These are phyloP conservation scores for Glycine tomentella DNA, from an alignment of 306 rosid genomes.

Conservation along the genomic window DNA sequence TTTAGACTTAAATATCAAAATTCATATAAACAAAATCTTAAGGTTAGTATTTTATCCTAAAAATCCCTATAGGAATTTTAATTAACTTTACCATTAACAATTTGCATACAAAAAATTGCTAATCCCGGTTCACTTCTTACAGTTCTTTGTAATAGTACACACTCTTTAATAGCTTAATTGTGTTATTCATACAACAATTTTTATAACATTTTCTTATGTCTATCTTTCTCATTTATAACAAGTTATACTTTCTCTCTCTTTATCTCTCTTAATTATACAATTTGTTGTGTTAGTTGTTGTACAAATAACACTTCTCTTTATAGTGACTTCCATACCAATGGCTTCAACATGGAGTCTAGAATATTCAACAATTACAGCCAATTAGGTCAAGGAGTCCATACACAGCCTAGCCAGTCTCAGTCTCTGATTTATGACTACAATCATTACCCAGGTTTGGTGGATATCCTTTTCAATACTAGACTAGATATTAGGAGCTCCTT, in stretches of 20 bases:
- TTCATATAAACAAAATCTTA: neutral
- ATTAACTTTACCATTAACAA: neutral
- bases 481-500: conserved; percentile 22
- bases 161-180: neutral
- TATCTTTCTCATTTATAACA: neutral
- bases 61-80: neutral
- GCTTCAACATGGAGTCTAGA: conserved; percentile 50
- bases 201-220: too few relatives aligned
- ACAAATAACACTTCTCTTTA: too few relatives aligned
- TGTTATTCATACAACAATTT: neutral
- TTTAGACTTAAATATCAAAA: neutral
- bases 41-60: neutral
- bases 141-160: too few relatives aligned
- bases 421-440: conserved; percentile 40
- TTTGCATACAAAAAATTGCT: neutral
- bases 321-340: conserved; percentile 42
- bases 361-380: conserved; percentile 49
- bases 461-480: conserved; percentile 30
- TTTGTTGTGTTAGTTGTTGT: too few relatives aligned
- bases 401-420: conserved; percentile 45
- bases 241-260: neutral
- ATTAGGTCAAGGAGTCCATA: conserved; percentile 43
- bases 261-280: too few relatives aligned
- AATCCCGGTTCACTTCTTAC: neutral
- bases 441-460: conserved; percentile 62